A percentile compares a stretch with the other conserved stretches of the same genome.
phyloP scores from a whole-genome alignment of 257 asterid species.

The Paulownia fortunei region DNA sequence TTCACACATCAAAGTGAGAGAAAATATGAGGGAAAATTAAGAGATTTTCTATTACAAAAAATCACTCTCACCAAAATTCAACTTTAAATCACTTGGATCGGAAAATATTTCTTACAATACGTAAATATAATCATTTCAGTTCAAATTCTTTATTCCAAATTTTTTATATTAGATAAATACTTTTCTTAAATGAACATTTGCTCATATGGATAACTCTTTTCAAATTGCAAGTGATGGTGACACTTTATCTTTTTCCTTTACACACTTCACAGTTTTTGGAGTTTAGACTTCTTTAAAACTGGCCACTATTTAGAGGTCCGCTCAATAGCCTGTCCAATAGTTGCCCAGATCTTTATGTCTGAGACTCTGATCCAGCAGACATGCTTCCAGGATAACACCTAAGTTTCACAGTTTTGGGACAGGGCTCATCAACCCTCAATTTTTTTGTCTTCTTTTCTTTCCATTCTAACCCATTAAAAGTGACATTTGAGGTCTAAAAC shows the following conservation, averaged over 20 bases:
- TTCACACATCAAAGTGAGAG: too few relatives aligned
- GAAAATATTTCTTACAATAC: too few relatives aligned
- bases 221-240: conserved; percentile 3
- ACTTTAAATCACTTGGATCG: too few relatives aligned
- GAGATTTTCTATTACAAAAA: too few relatives aligned
- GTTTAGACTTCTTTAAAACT: neutral
- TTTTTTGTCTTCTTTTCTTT: conserved; percentile 26
- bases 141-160: too few relatives aligned
- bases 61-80: too few relatives aligned
- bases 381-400: conserved; percentile 34
- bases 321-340: neutral
- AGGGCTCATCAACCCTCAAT: neutral
- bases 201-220: too few relatives aligned
- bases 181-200: too few relatives aligned
- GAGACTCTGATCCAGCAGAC: conserved; percentile 19
- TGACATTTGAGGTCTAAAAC: conserved; percentile 37
- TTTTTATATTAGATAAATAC: too few relatives aligned
- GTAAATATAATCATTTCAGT: too few relatives aligned
- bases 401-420: conserved; percentile 22
- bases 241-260: conserved; percentile 10
- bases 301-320: neutral
- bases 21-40: too few relatives aligned
- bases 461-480: conserved; percentile 14
- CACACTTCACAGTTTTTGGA: neutral
- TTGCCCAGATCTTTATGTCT: conserved; percentile 26